Conservation (phyloP, 345 rosid species). For the Arabidopsis thaliana region DNA sequence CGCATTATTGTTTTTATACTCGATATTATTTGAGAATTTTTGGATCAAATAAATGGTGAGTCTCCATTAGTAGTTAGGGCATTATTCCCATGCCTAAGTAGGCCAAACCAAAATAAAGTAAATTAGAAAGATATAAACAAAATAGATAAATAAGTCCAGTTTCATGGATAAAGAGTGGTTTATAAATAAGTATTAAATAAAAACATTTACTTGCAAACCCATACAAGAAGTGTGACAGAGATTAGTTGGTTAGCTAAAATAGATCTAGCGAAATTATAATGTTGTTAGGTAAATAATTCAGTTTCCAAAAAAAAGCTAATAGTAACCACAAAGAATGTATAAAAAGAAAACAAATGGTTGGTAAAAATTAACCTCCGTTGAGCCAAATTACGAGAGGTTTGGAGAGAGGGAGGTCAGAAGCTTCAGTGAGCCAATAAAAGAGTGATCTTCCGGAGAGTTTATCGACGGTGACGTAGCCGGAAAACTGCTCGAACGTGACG, state of each 20-base stretch:
- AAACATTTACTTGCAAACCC: background rate
- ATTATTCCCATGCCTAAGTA: slow-evolving; percentile 45
- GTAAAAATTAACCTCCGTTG: slow-evolving; percentile 72
- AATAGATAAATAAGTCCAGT: background rate
- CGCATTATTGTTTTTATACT: background rate
- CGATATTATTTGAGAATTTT: background rate
- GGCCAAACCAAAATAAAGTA: slow-evolving; percentile 40
- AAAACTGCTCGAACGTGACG: slow-evolving; percentile 85
- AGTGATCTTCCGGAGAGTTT: slow-evolving; percentile 75
- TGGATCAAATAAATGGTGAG: slow-evolving; percentile 36
- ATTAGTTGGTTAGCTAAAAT: slow-evolving; percentile 1
- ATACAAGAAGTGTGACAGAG: slow-evolving; percentile 19
- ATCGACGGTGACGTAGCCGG: slow-evolving; percentile 87
- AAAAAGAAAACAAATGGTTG: background rate
- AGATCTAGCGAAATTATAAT: slow-evolving; percentile 1
- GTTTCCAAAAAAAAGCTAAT: background rate
- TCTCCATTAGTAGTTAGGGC: slow-evolving; percentile 52
- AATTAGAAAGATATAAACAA: background rate
- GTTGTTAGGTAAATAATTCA: background rate
- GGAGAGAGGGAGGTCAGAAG: slow-evolving; percentile 54
- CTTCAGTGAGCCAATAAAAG: slow-evolving; percentile 96
- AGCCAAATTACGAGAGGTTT: slow-evolving; percentile 95
- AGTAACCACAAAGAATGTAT: background rate
- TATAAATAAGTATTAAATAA: background rate
- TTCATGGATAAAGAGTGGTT: background rate